Conservation (phyloP, 495 filamentous ascomycete species). For the Pyrenula aspistea region DNA sequence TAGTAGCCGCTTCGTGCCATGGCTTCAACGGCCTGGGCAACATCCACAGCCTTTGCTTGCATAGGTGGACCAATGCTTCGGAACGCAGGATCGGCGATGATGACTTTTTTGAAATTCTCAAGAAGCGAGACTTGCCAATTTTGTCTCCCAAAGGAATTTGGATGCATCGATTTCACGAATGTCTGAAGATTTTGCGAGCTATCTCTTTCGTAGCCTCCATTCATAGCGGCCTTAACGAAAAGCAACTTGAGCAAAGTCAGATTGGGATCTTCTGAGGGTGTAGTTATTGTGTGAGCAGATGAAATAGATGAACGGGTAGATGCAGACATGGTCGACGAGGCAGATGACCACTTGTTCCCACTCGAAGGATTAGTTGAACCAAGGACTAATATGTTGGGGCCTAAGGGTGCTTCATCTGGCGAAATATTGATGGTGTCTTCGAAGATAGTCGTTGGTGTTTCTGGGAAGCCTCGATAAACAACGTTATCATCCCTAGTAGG, state of each 20-base stretch:
- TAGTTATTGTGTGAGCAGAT: slow-evolving; percentile 63
- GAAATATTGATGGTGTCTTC: slow-evolving; percentile 70
- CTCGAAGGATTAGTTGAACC: slow-evolving; percentile 36
- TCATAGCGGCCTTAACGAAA: slow-evolving; percentile 71
- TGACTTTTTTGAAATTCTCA: slow-evolving; percentile 64
- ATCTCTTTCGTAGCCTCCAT: slow-evolving; percentile 53
- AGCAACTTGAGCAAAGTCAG: slow-evolving; percentile 62
- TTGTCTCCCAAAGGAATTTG: slow-evolving; percentile 61
- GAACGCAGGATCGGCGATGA: slow-evolving; percentile 57
- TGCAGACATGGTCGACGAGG: slow-evolving; percentile 56
- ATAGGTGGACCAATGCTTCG: slow-evolving; percentile 40
- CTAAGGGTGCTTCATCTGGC: slow-evolving; percentile 59
- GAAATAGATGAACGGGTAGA: slow-evolving; percentile 61
- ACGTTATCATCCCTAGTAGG: slow-evolving; percentile 19
- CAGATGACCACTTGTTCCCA: slow-evolving; percentile 57
- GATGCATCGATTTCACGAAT: slow-evolving; percentile 65
- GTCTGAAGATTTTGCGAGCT: slow-evolving; percentile 39
- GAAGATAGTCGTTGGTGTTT: slow-evolving; percentile 88
- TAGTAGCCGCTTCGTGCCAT: slow-evolving; percentile 59
- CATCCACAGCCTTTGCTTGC: slow-evolving; percentile 52
- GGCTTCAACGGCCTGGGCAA: slow-evolving; percentile 62
- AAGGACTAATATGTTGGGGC: slow-evolving; percentile 77
- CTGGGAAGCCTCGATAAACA: slow-evolving; percentile 42
- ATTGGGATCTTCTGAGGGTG: slow-evolving; percentile 55
- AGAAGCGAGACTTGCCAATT: slow-evolving; percentile 59